These are phyloP conservation scores for Geranium incanum DNA, from an alignment of 441 rosid genomes.

Conservation along the genomic window DNA sequence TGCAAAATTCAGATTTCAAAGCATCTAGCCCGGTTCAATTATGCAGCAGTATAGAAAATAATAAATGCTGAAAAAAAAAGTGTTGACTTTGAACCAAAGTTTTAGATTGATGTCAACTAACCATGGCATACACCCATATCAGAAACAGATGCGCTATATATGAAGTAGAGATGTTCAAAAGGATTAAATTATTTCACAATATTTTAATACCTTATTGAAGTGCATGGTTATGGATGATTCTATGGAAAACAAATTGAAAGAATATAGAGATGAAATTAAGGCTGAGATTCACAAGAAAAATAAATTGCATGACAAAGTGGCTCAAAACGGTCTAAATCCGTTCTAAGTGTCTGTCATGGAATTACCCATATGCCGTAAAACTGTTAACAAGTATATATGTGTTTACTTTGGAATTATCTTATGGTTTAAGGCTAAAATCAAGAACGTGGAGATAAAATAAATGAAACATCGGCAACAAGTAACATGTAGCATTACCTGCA, in stretches of 20 bases:
- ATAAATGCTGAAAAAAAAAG: not conserved
- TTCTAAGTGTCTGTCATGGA: not conserved
- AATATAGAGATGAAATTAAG: not conserved
- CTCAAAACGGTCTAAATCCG: not conserved
- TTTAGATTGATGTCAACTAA: not conserved
- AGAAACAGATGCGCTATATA: not conserved
- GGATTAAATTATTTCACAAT: not conserved
- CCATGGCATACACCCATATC: not conserved
- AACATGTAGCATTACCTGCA: conserved; percentile 52
- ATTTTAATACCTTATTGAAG: not conserved
- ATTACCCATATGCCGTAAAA: conserved; percentile 9
- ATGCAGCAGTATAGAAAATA: not conserved
- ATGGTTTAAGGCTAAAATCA: not conserved
- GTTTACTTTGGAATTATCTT: not conserved
- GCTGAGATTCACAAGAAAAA: not conserved
- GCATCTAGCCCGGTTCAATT: not conserved
- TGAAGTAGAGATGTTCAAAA: not conserved
- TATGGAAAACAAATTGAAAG: not conserved
- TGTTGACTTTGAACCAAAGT: not conserved
- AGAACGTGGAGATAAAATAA: not conserved
- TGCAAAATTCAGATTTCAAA: not conserved
- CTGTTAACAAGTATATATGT: not conserved
- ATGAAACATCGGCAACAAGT: not conserved
- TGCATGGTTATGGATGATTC: not conserved
- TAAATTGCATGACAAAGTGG: not conserved